These are phyloP conservation scores for Malus orientalis DNA, from an alignment of 306 rosid species.

Conservation along the genomic window DNA sequence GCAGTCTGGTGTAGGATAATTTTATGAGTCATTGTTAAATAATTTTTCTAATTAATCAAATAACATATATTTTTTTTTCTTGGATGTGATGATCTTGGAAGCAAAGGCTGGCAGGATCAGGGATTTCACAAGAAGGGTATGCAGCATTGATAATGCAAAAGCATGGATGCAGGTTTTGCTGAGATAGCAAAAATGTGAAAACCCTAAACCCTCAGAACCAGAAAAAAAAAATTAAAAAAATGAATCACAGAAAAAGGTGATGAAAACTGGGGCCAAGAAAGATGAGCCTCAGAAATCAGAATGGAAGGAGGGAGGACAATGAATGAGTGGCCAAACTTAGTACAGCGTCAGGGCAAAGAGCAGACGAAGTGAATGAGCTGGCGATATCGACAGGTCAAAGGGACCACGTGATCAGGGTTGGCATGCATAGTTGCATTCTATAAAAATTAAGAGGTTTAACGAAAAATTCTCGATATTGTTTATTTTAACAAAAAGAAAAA, in stretches of 20 bases:
- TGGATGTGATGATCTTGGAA: background rate
- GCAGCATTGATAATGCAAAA: slow-evolving; percentile 9
- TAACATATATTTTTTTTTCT: background rate
- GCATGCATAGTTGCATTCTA: background rate
- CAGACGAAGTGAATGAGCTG: slow-evolving; percentile 44
- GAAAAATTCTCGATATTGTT: too few species aligned
- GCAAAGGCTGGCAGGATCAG: background rate
- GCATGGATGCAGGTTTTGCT: slow-evolving; percentile 9
- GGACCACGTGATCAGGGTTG: slow-evolving; percentile 43
- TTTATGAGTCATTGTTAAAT: background rate
- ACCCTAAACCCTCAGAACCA: background rate
- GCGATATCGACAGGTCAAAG: slow-evolving; percentile 52
- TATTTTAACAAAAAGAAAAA: too few species aligned
- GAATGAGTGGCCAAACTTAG: background rate
- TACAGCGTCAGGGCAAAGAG: background rate
- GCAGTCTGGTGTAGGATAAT: background rate
- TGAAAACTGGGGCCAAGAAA: background rate
- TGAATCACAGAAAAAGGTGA: background rate
- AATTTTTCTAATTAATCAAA: background rate
- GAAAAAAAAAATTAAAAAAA: too few species aligned
- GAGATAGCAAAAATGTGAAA: background rate
- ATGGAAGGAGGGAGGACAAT: background rate
- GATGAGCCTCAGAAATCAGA: background rate
- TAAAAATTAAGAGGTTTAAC: background rate
- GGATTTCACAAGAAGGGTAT: background rate